phyloP scores from a whole-genome alignment of 2,329 filamentous ascomycete species.

The Septoria petroselini region DNA sequence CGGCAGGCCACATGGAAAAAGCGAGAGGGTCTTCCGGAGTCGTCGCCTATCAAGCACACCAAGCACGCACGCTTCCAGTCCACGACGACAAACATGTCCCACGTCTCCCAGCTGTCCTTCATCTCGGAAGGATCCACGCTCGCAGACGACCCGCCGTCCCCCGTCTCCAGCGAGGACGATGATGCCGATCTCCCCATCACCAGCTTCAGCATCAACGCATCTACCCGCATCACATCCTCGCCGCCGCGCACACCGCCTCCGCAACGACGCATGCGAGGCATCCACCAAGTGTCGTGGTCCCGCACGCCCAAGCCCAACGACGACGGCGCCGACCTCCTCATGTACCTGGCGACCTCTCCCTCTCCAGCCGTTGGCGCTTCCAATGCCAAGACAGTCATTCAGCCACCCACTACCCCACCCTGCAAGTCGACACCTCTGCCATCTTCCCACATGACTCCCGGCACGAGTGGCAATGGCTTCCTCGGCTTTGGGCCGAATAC shows the following conservation, averaged over 20 bases:
- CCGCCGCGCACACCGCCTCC: slow-evolving; percentile 76
- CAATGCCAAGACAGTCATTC: slow-evolving; percentile 43
- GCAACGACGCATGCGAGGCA: slow-evolving; percentile 42
- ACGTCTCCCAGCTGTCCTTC: slow-evolving; percentile 72
- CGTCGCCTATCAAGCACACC: slow-evolving; percentile 77
- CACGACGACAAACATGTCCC: slow-evolving; percentile 31
- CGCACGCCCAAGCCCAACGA: slow-evolving; percentile 62
- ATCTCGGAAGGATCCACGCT: slow-evolving; percentile 69
- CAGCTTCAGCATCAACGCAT: slow-evolving; percentile 62
- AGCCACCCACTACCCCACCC: slow-evolving; percentile 55
- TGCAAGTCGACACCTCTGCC: slow-evolving; percentile 59
- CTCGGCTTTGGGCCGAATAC: slow-evolving; percentile 66
- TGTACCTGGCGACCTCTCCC: slow-evolving; percentile 87
- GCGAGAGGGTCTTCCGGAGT: slow-evolving; percentile 72
- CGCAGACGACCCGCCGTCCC: slow-evolving; percentile 59
- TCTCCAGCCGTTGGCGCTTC: slow-evolving; percentile 62
- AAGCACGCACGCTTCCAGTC: slow-evolving; percentile 73
- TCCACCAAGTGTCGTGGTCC: slow-evolving; percentile 42
- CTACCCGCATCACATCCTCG: slow-evolving; percentile 59
- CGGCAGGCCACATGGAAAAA: slow-evolving; percentile 68
- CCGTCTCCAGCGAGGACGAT: slow-evolving; percentile 70
- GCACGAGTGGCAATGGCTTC: slow-evolving; percentile 57
- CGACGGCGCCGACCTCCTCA: slow-evolving; percentile 79
- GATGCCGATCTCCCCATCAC: slow-evolving; percentile 75
- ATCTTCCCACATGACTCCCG: slow-evolving; percentile 85